Evolutionary conservation across 371 early-diverging fungal species (phyloP), one percentile per base, ranked within the genome.

Genomic region (Paramicrosporidium saccamoebae): DNA sequence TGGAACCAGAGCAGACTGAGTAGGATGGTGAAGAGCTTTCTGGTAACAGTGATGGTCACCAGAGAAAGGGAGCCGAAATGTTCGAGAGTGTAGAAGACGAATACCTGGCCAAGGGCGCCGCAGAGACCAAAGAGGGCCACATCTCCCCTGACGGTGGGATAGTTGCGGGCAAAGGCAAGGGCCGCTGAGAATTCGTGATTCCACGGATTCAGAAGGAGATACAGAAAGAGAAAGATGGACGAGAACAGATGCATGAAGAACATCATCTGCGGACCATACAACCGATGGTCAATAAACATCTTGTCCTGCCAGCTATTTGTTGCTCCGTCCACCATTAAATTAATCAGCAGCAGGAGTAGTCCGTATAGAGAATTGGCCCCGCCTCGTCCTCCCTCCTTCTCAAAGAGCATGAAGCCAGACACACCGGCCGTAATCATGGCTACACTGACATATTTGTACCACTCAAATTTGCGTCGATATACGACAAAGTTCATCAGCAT

Each of bases 241-340:
- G 73, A 59, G 36, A 72, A 54, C 9, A 69, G 34, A 44, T 90
- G 92, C 82, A 86, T 79, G 37, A 55, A 75, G 37, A 74, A 68
- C 94, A 96, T 94, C 88, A 96, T 84, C 19, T 75, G 69, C 26
- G 69, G 62, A 3, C 86, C 78, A 0, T 64, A 52, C 8, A 48
- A 26, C 16, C 54, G 51, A 46, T 55, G 66, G 9, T 54, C 49
- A 17, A 52, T 51, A 41, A 88, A 79, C 16, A 88, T 63, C 26
- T 71, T 65, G 42, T 96, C 97, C 47, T 94, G 94, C 0, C 75
- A 67, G n/a, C 81, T 67, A 50, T 84, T 92, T n/a, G 73, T 75
- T 12, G 73, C 43, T 12, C 97, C 97, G 43, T 94, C 95, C 20
- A 90, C 47, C 2, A 62, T 41, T 21, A 94, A 51, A 43, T 79